Evolutionary conservation across 2,329 filamentous ascomycete species (phyloP).

Genomic region (Colletotrichum higginsianum): DNA sequence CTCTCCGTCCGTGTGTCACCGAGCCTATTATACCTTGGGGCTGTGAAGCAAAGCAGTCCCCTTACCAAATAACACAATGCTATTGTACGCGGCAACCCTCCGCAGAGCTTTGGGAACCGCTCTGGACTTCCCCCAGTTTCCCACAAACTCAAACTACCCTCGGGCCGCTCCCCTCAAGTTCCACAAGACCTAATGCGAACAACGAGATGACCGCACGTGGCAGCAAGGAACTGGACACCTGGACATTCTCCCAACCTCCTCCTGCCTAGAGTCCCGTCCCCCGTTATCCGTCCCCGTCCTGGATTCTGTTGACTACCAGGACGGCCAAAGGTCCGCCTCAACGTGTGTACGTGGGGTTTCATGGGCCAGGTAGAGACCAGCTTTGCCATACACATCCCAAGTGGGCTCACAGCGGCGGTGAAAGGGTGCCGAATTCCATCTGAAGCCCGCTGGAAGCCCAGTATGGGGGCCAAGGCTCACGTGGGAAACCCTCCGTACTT

Average conservation of each 20-base stretch:
- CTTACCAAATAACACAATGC: background rate
- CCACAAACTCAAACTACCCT: background rate
- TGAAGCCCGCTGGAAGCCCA: background rate
- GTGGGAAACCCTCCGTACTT: background rate
- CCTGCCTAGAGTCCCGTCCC: background rate
- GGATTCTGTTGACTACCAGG: background rate
- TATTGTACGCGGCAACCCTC: background rate
- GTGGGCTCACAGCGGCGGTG: no score
- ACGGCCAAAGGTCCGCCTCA: no score
- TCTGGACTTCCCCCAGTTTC: constrained; percentile 19
- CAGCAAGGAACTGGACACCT: background rate
- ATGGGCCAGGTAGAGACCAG: background rate
- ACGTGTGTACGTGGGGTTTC: background rate
- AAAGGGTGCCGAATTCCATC: background rate
- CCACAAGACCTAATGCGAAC: background rate
- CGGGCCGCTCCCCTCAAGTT: background rate
- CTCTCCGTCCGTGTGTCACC: background rate
- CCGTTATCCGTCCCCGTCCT: background rate
- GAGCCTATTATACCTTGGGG: background rate
- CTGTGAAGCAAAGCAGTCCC: background rate
- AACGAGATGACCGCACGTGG: constrained; percentile 13
- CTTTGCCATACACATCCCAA: no score
- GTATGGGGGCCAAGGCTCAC: no score
- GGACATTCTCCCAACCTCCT: background rate
- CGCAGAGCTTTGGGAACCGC: background rate